phyloP scores from a whole-genome alignment of 768 basidiomycete genomes.

The Mycena alexandri region DNA sequence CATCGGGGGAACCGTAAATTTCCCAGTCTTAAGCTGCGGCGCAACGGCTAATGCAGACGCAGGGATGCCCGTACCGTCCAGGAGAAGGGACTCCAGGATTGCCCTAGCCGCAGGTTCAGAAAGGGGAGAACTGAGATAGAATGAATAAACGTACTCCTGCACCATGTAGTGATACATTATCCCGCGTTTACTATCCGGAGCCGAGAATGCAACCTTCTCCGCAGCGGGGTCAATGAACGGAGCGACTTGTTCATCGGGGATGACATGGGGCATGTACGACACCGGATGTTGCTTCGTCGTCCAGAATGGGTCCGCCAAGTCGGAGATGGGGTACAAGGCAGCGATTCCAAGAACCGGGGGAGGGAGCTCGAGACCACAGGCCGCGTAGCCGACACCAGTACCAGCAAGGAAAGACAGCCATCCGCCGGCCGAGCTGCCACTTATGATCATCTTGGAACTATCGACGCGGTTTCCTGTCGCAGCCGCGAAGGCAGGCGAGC shows the following conservation, averaged over 20 bases:
- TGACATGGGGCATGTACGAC: slow-evolving; percentile 49
- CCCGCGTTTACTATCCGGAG: slow-evolving; percentile 43
- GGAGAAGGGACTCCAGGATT: slow-evolving; percentile 46
- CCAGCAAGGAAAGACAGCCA: slow-evolving; percentile 53
- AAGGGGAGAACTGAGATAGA: background rate
- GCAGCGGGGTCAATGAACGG: slow-evolving; percentile 47
- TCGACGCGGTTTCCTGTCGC: slow-evolving; percentile 48
- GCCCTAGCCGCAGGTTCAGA: slow-evolving; percentile 39
- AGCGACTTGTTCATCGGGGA: slow-evolving; percentile 46
- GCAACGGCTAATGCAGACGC: slow-evolving; percentile 48
- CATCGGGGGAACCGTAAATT: slow-evolving; percentile 45
- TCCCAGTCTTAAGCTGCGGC: slow-evolving; percentile 42
- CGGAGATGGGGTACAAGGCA: slow-evolving; percentile 55
- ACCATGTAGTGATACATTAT: slow-evolving; percentile 57
- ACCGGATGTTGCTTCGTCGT: slow-evolving; percentile 50
- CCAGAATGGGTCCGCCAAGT: slow-evolving; percentile 54
- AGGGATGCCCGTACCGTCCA: slow-evolving; percentile 49
- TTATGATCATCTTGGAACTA: slow-evolving; percentile 46
- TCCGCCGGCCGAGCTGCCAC: slow-evolving; percentile 56
- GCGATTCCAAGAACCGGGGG: slow-evolving; percentile 47
- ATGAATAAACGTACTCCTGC: slow-evolving; percentile 49
- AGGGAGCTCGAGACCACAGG: slow-evolving; percentile 48
- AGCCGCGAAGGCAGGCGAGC: slow-evolving; percentile 42
- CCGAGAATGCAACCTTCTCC: slow-evolving; percentile 42
- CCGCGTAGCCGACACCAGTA: slow-evolving; percentile 51